phyloP scores from a whole-genome alignment of 768 basidiomycete genomes.

The Mycena haematopus region DNA sequence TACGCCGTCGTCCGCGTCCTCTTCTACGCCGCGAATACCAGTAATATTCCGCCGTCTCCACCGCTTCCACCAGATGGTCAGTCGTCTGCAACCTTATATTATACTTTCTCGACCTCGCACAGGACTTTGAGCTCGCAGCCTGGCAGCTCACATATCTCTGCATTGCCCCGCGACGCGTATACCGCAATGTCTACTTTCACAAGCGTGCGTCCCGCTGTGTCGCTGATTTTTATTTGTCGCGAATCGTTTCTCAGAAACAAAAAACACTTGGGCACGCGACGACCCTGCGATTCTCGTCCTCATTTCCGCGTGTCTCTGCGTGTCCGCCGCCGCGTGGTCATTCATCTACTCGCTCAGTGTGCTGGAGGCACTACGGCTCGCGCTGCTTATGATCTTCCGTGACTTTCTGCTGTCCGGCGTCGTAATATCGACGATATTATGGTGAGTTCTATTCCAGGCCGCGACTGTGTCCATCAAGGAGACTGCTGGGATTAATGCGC shows the following conservation, averaged over 20 bases:
- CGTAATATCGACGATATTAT: slow-evolving; percentile 76
- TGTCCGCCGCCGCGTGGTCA: slow-evolving; percentile 85
- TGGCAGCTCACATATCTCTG: slow-evolving; percentile 97
- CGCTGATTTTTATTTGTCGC: background rate
- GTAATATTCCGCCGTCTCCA: slow-evolving; percentile 81
- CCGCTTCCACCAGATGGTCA: slow-evolving; percentile 87
- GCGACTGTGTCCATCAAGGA: too few species aligned
- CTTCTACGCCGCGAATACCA: slow-evolving; percentile 65
- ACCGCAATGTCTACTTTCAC: slow-evolving; percentile 97
- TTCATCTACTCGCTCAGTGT: slow-evolving; percentile 75
- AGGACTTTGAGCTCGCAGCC: slow-evolving; percentile 97
- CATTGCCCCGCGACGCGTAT: slow-evolving; percentile 92
- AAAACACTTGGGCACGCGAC: slow-evolving; percentile 98
- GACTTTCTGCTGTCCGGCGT: slow-evolving; percentile 86
- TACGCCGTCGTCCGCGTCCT: slow-evolving; percentile 39
- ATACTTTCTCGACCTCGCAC: slow-evolving; percentile 6
- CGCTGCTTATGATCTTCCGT: slow-evolving; percentile 83
- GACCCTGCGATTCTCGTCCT: slow-evolving; percentile 95
- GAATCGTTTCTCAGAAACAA: slow-evolving; percentile 69
- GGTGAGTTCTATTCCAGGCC: too few species aligned
- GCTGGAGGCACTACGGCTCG: slow-evolving; percentile 63
- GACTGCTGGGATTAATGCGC: too few species aligned
- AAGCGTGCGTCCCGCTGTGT: slow-evolving; percentile 67
- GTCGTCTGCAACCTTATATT: slow-evolving; percentile 25
- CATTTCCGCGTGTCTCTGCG: slow-evolving; percentile 78